Evolutionary conservation across 2,329 filamentous ascomycete species (phyloP).

Genomic region (Pseudocercospora eumusae): DNA sequence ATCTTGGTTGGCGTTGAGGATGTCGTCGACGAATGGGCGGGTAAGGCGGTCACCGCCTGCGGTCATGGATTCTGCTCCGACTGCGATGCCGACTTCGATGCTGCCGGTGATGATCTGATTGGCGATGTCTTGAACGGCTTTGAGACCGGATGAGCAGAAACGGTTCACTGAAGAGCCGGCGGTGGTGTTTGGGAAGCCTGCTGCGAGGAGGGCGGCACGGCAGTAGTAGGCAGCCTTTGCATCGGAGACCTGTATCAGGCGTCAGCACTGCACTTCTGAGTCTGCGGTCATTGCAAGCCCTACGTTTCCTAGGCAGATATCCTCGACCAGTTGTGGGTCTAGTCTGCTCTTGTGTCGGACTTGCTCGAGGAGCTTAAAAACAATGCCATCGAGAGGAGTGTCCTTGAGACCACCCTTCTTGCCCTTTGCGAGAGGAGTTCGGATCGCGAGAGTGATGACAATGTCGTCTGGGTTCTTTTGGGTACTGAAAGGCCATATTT

Average conservation of each 20-base stretch:
- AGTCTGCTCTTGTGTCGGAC: conserved; percentile 43
- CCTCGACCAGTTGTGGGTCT: conserved; percentile 50
- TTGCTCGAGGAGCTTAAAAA: conserved; percentile 78
- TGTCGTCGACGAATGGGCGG: conserved; percentile 73
- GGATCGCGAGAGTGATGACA: conserved; percentile 89
- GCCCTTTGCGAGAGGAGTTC: conserved; percentile 86
- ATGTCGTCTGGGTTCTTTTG: conserved; percentile 86
- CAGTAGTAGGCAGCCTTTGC: conserved; percentile 85
- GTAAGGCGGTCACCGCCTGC: conserved; percentile 68
- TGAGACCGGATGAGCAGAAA: conserved; percentile 96
- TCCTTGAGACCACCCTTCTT: conserved; percentile 96
- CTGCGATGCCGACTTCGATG: conserved; percentile 84
- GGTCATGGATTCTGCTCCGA: conserved; percentile 90
- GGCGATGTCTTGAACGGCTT: conserved; percentile 92
- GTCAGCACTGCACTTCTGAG: not conserved
- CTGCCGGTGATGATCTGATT: conserved; percentile 76
- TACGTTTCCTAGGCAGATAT: conserved; percentile 92
- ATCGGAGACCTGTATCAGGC: conserved; percentile 67
- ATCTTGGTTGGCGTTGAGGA: conserved; percentile 72
- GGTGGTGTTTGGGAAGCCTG: conserved; percentile 89
- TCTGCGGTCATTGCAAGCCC: not conserved
- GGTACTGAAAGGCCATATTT: conserved; percentile 16
- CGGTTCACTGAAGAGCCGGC: conserved; percentile 82
- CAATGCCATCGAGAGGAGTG: conserved; percentile 81
- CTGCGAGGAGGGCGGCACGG: conserved; percentile 83